Base-by-base conservation (phyloP, 164 flowering plant genomes). In the Vitis labrusca region DNA sequence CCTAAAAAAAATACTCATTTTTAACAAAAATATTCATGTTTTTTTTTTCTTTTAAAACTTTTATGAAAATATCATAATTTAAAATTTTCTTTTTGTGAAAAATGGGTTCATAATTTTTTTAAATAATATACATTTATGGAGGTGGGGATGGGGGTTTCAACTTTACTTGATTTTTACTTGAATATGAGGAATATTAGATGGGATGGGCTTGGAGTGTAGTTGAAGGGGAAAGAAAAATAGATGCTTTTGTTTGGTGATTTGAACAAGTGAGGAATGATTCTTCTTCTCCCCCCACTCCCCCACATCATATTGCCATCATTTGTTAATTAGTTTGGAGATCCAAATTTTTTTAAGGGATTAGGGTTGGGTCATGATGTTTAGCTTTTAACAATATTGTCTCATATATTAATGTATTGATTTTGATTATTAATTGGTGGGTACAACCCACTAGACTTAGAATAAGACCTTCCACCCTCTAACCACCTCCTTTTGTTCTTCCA, bases 151-250 rank as follows among this genome's bases (percentile, higher is more conserved):
- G 27, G 27, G 27, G 27, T 23, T 23, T 23, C 27, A 23, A 23
- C 27, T 23, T 23, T 23, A 23, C 2, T 23, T 23, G 27, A 23
- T 23, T 23, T 23, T 23, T 23, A 23, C 27, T 23, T 23, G 27
- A 23, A 23, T 23, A 23, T 23, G 27, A 23, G 27, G 0, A 62
- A 63, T 2, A 63, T 16, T 23, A 10, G 53, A 19, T 47, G 52
- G 8, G 29, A 10, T 58, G 9, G 14, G 16, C 10, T 58, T 71
- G 57, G 76, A 73, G 76, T 67, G 67, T 19, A 9, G 63, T 73
- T 48, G 17, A 73, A 67, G 67, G 52, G 19, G 51, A 52, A 66
- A 27, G 30, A 59, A 16, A 49, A 50, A 15, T 30, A 49, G 65
- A 48, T 53, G 49, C 66, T 29, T 23, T 29, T 71, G 50, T 72